Percentiles rank a stretch among this genome's conserved stretches.
Evolutionary conservation across 2,329 filamentous ascomycete species (phyloP).

Genomic region (Fusarium goolgardi): DNA sequence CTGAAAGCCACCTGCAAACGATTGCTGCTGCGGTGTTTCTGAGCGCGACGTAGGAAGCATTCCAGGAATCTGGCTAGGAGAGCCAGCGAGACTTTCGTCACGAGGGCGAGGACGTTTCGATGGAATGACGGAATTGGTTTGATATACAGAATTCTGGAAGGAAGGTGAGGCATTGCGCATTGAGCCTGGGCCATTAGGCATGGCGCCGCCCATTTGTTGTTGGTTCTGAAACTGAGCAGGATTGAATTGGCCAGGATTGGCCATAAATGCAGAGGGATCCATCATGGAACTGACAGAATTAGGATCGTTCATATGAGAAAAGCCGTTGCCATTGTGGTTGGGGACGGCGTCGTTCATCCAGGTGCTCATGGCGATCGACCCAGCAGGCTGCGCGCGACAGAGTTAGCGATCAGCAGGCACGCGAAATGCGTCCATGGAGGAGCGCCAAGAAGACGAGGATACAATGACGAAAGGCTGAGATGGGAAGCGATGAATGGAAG

Average conservation of each 20-base stretch:
- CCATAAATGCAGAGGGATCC: constrained; percentile 73
- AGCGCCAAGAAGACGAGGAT: constrained; percentile 48
- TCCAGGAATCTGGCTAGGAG: constrained; percentile 79
- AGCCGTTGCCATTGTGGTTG: constrained; percentile 77
- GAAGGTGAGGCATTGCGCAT: constrained; percentile 84
- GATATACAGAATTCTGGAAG: constrained; percentile 82
- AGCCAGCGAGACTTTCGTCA: constrained; percentile 87
- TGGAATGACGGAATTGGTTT: constrained; percentile 86
- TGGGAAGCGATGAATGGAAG: constrained; percentile 50
- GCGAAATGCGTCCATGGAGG: constrained; percentile 56
- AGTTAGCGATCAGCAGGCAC: constrained; percentile 60
- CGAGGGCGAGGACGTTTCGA: constrained; percentile 86
- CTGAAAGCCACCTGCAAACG: constrained; percentile 77
- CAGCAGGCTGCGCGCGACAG: constrained; percentile 57
- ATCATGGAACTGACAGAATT: constrained; percentile 70
- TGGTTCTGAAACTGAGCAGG: constrained; percentile 67
- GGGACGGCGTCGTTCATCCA: constrained; percentile 78
- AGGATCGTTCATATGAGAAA: constrained; percentile 72
- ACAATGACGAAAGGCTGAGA: constrained; percentile 52
- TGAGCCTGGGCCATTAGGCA: constrained; percentile 84
- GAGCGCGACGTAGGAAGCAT: constrained; percentile 86
- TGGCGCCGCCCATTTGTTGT: constrained; percentile 64
- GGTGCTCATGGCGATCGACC: constrained; percentile 72
- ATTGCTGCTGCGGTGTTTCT: constrained; percentile 86
- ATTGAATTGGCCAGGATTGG: constrained; percentile 70